Percentiles rank a stretch among this genome's conserved stretches.
phyloP scores from a whole-genome alignment of 305 asterid species.

The Plantago rigida region DNA sequence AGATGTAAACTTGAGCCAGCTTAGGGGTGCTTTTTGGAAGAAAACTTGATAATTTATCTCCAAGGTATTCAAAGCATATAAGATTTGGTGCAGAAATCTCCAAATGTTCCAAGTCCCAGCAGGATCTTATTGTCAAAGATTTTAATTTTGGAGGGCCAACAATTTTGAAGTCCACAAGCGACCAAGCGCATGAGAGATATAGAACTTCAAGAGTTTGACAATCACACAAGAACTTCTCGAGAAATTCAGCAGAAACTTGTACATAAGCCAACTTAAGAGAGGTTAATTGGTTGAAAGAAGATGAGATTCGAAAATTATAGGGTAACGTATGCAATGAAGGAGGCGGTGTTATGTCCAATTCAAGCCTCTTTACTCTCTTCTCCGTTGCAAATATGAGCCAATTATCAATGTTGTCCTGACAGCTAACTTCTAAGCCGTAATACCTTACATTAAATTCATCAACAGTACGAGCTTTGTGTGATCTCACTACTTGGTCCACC shows the following conservation, averaged over 20 bases:
- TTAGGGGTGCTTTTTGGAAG: no score
- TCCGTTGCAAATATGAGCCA: background rate
- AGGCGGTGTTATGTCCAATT: background rate
- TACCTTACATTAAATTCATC: no score
- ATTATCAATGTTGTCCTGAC: background rate
- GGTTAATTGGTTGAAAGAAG: background rate
- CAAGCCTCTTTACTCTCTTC: conserved; percentile 4
- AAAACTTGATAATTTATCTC: no score
- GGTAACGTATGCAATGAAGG: no score
- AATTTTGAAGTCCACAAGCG: background rate
- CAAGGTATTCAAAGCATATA: no score
- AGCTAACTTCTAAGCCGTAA: background rate
- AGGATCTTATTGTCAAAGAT: no score
- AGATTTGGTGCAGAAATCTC: no score
- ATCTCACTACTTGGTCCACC: no score
- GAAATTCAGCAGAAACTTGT: background rate
- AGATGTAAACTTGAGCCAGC: no score
- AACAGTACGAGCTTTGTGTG: no score
- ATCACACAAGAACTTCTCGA: background rate
- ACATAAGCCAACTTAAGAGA: background rate
- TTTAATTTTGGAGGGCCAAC: background rate
- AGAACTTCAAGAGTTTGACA: background rate
- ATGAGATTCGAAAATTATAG: background rate
- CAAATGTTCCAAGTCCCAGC: no score
- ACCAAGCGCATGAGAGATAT: background rate